Base-by-base conservation (phyloP, 257 asterid genomes). In the Solanum tacnaense region DNA sequence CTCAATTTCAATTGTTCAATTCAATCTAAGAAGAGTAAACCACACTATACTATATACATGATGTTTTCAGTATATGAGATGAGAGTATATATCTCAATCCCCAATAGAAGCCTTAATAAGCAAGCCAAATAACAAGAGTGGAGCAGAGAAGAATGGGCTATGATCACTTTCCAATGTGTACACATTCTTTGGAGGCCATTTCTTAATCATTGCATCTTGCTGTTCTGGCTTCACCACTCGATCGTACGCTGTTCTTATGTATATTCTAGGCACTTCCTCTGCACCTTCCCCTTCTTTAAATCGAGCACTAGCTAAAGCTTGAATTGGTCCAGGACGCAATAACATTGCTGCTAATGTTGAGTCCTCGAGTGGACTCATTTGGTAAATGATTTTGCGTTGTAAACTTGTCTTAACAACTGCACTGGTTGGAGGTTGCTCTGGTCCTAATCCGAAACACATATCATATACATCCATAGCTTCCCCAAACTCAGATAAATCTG, bases 201-300 rank as follows among this genome's bases (percentile, higher is more conserved):
- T 92, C 87, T 88, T 89, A 88, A 92, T 92, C 98, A 95, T 95
- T 3, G 91, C 94, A 16, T 92, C 97, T 86, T 95, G 98, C 25
- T 95, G 98, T 74, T 92, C 91, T 2, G 92, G 91, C 46, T 89
- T 95, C 4, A 95, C 18, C 1, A 93, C 95, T 27, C 90, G 86
- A 87, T 95, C 98, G 0, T 88, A 27, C 9, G 73, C 88, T 52
- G 98, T 90, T 86, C 83, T 93, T 36, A 95, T 88, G 91, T 89
- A 93, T 32, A 93, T 86, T 67, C 95, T 88, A 0, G 95, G 95
- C 86, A 95, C 94, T 39, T 87, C 70, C 10, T 94, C 94, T 6
- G 21, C 86, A 2, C 89, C 91, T 35, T 87, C 92, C 3, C 12
- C 36, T 11, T 86, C 87, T 2, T 34, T 35, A 79, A 95, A 94